Base-by-base conservation (phyloP, 2,329 filamentous ascomycete genomes). In the Colletotrichum musae region DNA sequence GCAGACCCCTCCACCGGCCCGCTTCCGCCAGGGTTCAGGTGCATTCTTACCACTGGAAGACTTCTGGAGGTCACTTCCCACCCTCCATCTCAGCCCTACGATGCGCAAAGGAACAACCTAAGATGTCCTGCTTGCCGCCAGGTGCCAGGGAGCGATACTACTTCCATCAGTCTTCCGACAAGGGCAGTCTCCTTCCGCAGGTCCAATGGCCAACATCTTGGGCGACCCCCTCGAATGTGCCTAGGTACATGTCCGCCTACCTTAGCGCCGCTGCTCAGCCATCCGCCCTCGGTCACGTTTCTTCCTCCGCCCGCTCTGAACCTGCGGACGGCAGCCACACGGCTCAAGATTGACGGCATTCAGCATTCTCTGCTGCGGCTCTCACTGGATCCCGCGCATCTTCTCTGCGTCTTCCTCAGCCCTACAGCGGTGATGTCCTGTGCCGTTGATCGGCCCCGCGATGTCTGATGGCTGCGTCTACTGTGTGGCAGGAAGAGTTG, bases 71-170 rank as follows among this genome's bases (percentile, higher is more conserved):
- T 21, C 18, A 39, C 18, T 15, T 57, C 41, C 12, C 53, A 41
- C 58, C 58, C 67, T 50, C 58, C 68, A 70, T 63, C 58, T 68
- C 68, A 70, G 68, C 68, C 68, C 68, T 70, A 70, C 50, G 47
- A 53, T 12, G 6, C 43, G 52, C 57, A 54, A 16, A 54, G 41
- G 41, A 51, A 26, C 21, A 18, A 26, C 41, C 41, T 6, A 36
- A 36, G 21, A 18, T 13, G 45, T 24, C 28, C 28, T 53, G 59
- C 59, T 16, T 62, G 57, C 52, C 48, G 62, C 18, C 18, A 50
- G 51, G 43, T 36, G 32, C 32, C 13, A 58, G 39, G 13, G 26
- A 48, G 18, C 21, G 36, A 32, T 60, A 4, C n/a, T 60, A 4
- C n/a, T 47, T n/a, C 51, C 16, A 32, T 28, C 12, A 28, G 28